A percentile compares a stretch with the other conserved stretches of the same genome.
phyloP scores from a whole-genome alignment of 257 asterid species.

The Jasminum sambac region DNA sequence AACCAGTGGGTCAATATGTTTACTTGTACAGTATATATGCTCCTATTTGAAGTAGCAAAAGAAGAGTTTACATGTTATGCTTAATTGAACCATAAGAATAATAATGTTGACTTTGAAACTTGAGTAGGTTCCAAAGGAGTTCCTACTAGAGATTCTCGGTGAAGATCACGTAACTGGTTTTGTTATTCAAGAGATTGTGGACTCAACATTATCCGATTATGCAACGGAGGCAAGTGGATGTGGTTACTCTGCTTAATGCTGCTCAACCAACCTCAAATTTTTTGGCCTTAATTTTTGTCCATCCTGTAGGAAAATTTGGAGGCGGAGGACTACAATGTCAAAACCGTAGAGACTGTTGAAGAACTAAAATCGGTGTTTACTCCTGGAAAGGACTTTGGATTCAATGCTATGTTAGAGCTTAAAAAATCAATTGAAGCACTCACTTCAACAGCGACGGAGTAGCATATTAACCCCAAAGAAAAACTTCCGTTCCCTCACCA shows the following conservation, averaged over 20 bases:
- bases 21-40: no score
- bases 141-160: slow-evolving; percentile 71
- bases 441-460: not conserved
- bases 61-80: no score
- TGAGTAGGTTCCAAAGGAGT: slow-evolving; percentile 71
- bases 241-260: not conserved
- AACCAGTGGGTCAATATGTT: not conserved
- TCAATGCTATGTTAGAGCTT: slow-evolving; percentile 67
- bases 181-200: slow-evolving; percentile 69
- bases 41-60: no score
- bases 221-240: slow-evolving; percentile 59
- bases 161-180: slow-evolving; percentile 70
- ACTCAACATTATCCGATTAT: slow-evolving; percentile 62
- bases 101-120: not conserved
- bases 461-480: not conserved
- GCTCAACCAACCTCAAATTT: slow-evolving; percentile 11
- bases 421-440: slow-evolving; percentile 41
- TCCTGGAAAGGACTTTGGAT: slow-evolving; percentile 74
- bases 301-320: slow-evolving; percentile 57
- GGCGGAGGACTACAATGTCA: slow-evolving; percentile 70
- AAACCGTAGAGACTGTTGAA: slow-evolving; percentile 66
- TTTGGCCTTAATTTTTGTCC: not conserved
- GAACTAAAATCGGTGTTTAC: slow-evolving; percentile 57
- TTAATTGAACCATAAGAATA: not conserved
- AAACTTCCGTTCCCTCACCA: not conserved